phyloP scores from a whole-genome alignment of 2,329 filamentous ascomycete genomes.

The Talaromyces funiculosus region DNA sequence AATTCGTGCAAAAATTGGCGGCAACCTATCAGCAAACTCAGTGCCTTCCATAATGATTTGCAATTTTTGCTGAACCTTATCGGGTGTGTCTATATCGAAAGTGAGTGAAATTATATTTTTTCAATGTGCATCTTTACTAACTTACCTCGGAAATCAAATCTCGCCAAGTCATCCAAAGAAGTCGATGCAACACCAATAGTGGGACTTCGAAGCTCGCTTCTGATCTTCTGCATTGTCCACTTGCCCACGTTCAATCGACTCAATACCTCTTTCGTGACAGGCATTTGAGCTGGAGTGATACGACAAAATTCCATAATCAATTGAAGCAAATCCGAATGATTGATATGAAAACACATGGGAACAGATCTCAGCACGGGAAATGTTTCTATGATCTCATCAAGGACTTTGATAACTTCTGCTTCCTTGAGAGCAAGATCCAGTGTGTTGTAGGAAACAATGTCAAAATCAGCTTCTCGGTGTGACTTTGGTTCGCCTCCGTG shows the following conservation, averaged over 20 bases:
- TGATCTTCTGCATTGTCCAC: constrained; percentile 76
- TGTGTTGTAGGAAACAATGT: constrained; percentile 80
- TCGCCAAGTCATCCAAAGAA: constrained; percentile 80
- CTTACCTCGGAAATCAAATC: constrained; percentile 81
- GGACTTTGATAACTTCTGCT: constrained; percentile 85
- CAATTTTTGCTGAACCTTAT: constrained; percentile 63
- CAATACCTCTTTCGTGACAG: constrained; percentile 71
- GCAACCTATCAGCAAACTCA: constrained; percentile 46
- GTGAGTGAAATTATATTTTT: not conserved
- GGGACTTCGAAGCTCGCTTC: constrained; percentile 73
- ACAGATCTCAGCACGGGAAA: constrained; percentile 69
- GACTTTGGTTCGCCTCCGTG: constrained; percentile 75
- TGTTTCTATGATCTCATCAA: constrained; percentile 80
- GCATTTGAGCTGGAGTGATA: constrained; percentile 62
- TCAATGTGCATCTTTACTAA: not conserved
- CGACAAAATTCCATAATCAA: constrained; percentile 87
- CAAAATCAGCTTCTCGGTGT: constrained; percentile 89
- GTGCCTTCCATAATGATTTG: constrained; percentile 51
- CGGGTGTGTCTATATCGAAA: constrained; percentile 52
- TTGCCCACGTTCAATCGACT: constrained; percentile 81
- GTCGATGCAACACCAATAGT: constrained; percentile 78
- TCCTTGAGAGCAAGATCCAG: constrained; percentile 83
- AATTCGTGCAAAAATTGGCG: constrained; percentile 66
- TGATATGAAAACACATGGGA: constrained; percentile 82
- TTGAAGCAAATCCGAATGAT: constrained; percentile 80